Evolutionary conservation across 768 basidiomycete genomes (phyloP), one percentile per base, ranked within the genome.

Genomic region (Lepiota brunneoincarnata): DNA sequence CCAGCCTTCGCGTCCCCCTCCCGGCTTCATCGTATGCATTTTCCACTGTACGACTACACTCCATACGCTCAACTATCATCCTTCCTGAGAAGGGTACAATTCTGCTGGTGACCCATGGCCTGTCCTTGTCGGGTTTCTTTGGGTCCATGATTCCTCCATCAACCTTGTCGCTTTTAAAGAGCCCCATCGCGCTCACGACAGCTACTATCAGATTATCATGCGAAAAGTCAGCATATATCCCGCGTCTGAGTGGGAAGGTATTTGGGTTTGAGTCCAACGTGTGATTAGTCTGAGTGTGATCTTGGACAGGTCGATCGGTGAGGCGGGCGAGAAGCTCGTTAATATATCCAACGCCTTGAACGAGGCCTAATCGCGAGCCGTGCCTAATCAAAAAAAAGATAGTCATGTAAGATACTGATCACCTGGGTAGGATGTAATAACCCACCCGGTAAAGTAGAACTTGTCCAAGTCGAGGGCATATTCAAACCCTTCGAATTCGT

Each of bases 181-280:
- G 75, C 37, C 79, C 91, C 68, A 71, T 81, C 50, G 63, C 90
- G 70, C 67, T 77, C 59, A 84, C 87, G 43, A 93, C 86, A 24
- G 89, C 84, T 35, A 89, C 73, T 82, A 95, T 89, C 62, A 86
- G 75, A 66, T 93, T 90, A 64, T 93, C 91, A 65, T 94, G 91
- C 6, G 88, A 82, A 66, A 93, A 93, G 69, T 94, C 91, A 20
- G 79, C 83, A 61, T 89, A 90, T 42, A 91, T 62, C 5, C 72
- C 72, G 56, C 80, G 78, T 55, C 82, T 62, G 9, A 89, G 75
- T 0, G 91, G 91, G 72, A 94, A 94, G 0, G 88, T 91, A 10
- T 60, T 59, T 0, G 82, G 80, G 3, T 78, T 75, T 0, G 71
- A 59, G 63, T 89, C 84, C 20, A 94, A 76, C 1, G 91, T 93